Evolutionary conservation across 768 basidiomycete species (phyloP).

Genomic region (Suillus clintonianus): DNA sequence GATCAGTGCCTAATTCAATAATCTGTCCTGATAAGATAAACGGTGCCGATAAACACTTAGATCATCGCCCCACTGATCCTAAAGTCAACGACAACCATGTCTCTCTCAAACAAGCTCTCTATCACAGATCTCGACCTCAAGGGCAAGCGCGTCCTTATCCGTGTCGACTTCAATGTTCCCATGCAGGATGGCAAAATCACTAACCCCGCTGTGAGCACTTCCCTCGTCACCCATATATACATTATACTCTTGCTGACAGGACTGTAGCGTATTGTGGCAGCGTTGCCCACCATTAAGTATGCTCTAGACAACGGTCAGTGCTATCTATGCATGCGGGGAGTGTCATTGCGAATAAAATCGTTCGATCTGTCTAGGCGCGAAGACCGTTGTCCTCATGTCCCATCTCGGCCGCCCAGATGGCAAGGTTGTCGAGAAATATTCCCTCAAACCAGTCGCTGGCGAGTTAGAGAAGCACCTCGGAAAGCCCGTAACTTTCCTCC

Average conservation of each 20-base stretch:
- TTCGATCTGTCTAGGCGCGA: constrained; percentile 55
- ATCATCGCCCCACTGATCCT: constrained; percentile 14
- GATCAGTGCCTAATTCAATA: neutral
- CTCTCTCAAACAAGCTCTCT: constrained; percentile 91
- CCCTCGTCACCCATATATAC: constrained; percentile 3
- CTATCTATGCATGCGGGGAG: neutral
- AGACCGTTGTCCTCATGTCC: constrained; percentile 91
- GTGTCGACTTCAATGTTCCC: constrained; percentile 96
- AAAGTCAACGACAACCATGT: constrained; percentile 57
- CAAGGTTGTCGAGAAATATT: constrained; percentile 85
- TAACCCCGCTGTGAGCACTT: constrained; percentile 83
- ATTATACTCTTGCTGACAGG: constrained; percentile 11
- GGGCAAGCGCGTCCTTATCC: constrained; percentile 87
- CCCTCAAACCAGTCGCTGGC: constrained; percentile 81
- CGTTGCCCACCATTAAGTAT: constrained; percentile 93
- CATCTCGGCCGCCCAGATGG: constrained; percentile 98
- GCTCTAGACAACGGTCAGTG: constrained; percentile 78
- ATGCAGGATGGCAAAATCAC: constrained; percentile 91
- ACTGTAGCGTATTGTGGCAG: constrained; percentile 90
- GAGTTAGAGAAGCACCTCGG: constrained; percentile 77
- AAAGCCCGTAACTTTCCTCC: constrained; percentile 76
- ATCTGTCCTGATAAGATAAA: constrained; percentile 15
- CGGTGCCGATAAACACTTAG: neutral
- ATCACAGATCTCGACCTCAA: constrained; percentile 90
- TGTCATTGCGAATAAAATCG: neutral